A percentile compares a stretch with the other conserved stretches of the same genome.
Conservation (phyloP, 306 rosid genomes). For the Crataegus laevigata region DNA sequence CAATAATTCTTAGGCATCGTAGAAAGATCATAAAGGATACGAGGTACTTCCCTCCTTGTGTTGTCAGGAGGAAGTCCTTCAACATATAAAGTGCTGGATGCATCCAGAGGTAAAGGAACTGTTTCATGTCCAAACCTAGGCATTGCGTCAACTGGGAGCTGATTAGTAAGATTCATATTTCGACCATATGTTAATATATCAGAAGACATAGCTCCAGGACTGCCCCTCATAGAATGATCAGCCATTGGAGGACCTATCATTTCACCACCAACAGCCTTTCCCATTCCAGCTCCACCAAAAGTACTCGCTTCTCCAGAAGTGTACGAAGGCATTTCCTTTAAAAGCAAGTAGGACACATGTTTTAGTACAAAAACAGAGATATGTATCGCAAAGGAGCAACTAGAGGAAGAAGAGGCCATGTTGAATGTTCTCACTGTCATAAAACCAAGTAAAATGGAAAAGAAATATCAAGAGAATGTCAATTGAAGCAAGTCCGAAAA, state of each 20-base stretch:
- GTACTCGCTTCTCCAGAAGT: conserved; percentile 62
- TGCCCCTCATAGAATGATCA: conserved; percentile 49
- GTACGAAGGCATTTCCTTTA: conserved; percentile 59
- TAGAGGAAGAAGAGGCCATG: too few species aligned
- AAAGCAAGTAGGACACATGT: conserved; percentile 25
- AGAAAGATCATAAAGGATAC: conserved; percentile 51
- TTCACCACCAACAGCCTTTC: conserved; percentile 46
- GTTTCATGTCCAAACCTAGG: conserved; percentile 64
- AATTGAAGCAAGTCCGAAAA: too few species aligned
- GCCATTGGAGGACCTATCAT: conserved; percentile 41
- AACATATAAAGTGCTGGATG: conserved; percentile 80
- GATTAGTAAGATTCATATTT: conserved; percentile 45
- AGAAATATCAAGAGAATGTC: neutral
- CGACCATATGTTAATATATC: conserved; percentile 54
- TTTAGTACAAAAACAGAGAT: conserved; percentile 17
- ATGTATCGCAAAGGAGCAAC: neutral
- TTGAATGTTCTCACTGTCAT: too few species aligned
- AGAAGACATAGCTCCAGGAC: conserved; percentile 42
- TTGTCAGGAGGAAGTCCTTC: conserved; percentile 91
- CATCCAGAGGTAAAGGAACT: conserved; percentile 75
- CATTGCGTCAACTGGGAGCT: conserved; percentile 44
- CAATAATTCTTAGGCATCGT: conserved; percentile 1
- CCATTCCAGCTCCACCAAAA: conserved; percentile 46
- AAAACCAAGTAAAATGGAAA: too few species aligned
- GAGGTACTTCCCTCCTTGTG: conserved; percentile 79